Evolutionary conservation across 345 rosid genomes (phyloP).

Genomic region (Laguncularia racemosa): DNA sequence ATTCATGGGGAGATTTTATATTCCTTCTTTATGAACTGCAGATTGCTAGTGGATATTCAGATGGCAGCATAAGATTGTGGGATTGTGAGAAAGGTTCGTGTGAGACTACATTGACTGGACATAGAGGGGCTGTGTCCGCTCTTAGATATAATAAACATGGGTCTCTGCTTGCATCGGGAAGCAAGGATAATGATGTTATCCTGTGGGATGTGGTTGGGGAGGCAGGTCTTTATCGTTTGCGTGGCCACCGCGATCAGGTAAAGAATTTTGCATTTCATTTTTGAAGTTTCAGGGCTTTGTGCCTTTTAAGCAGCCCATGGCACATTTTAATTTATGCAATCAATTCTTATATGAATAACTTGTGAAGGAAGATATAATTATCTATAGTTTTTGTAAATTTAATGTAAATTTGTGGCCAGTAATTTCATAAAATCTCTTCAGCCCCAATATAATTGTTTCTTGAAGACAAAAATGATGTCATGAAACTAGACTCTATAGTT

Average conservation of each 20-base stretch:
- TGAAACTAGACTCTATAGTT: no score
- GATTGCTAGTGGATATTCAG: slow-evolving; percentile 58
- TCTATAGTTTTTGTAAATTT: no score
- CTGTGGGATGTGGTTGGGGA: slow-evolving; percentile 95
- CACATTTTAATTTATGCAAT: background rate
- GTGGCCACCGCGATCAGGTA: slow-evolving; percentile 97
- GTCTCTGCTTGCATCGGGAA: slow-evolving; percentile 83
- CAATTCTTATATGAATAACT: no score
- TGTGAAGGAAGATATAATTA: no score
- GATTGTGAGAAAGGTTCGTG: slow-evolving; percentile 73
- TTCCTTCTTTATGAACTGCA: slow-evolving; percentile 8
- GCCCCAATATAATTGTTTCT: no score
- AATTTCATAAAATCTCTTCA: no score
- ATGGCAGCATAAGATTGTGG: slow-evolving; percentile 91
- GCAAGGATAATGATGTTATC: slow-evolving; percentile 87
- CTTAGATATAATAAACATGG: slow-evolving; percentile 59
- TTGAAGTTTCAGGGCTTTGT: background rate
- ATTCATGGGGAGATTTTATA: background rate
- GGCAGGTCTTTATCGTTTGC: slow-evolving; percentile 70
- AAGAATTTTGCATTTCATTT: background rate
- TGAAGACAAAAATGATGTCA: no score
- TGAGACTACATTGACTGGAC: slow-evolving; percentile 71
- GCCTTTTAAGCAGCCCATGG: background rate
- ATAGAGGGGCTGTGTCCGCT: slow-evolving; percentile 83
- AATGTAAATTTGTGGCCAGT: no score